phyloP scores from a whole-genome alignment of 2,329 filamentous ascomycete genomes.

The Arthroderma sp. region DNA sequence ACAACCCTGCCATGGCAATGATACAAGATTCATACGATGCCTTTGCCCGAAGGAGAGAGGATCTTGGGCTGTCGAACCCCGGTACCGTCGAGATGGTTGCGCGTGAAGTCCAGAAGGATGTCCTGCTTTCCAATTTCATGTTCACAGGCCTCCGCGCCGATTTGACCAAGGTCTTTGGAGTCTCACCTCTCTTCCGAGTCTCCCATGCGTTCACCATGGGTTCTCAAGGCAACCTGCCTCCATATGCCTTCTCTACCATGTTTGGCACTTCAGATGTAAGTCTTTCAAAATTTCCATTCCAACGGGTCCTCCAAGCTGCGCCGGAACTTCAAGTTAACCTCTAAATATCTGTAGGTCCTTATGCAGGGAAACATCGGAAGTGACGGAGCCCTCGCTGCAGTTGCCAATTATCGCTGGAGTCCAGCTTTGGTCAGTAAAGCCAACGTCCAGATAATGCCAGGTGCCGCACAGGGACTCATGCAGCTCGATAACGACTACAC shows the following conservation, averaged over 20 bases:
- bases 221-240: conserved; percentile 66
- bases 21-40: conserved; percentile 66
- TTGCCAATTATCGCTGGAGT: conserved; percentile 88
- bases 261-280: conserved; percentile 85
- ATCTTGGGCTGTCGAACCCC: conserved; percentile 80
- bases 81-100: conserved; percentile 82
- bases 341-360: conserved; percentile 55
- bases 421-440: conserved; percentile 72
- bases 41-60: conserved; percentile 75
- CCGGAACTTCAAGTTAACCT: background rate
- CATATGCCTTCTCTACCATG: conserved; percentile 87
- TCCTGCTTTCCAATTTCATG: conserved; percentile 91
- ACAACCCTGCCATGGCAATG: conserved; percentile 59
- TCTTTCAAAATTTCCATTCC: conserved; percentile 19
- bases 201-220: conserved; percentile 96
- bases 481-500: conserved; percentile 94
- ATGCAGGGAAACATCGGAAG: conserved; percentile 93
- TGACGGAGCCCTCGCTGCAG: conserved; percentile 71
- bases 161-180: conserved; percentile 90
- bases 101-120: conserved; percentile 89
- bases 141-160: conserved; percentile 94
- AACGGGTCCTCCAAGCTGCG: too few relatives aligned
- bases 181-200: conserved; percentile 88
- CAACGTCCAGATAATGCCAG: conserved; percentile 71
- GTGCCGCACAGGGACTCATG: conserved; percentile 69